Conservation (phyloP, 1,284 basidiomycete species). For the Chiua sp. region DNA sequence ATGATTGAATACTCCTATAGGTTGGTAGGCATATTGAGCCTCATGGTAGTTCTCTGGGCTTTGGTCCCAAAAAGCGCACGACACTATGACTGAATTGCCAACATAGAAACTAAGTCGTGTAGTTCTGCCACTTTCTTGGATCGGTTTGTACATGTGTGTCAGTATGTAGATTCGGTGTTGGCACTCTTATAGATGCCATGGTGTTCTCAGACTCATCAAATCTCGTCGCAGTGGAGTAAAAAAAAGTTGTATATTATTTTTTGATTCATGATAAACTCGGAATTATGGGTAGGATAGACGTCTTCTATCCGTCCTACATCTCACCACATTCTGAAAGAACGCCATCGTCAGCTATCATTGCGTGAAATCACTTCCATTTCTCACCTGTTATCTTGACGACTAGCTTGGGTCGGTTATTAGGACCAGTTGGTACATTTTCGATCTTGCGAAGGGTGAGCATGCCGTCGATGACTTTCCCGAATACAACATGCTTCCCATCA, state of each 20-base stretch:
- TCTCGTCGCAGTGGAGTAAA: neutral
- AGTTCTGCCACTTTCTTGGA: neutral
- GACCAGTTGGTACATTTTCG: slow-evolving; percentile 91
- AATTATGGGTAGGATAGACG: neutral
- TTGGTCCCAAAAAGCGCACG: slow-evolving; percentile 38
- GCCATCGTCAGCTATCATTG: neutral
- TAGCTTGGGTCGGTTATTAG: slow-evolving; percentile 85
- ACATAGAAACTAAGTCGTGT: neutral
- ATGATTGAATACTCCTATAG: slow-evolving; percentile 28
- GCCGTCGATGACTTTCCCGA: slow-evolving; percentile 89
- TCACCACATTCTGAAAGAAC: slow-evolving; percentile 34
- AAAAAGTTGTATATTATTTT: neutral
- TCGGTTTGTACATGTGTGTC: too few relatives aligned
- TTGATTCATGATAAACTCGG: neutral
- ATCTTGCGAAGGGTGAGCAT: slow-evolving; percentile 93
- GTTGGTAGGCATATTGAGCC: slow-evolving; percentile 46
- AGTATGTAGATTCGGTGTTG: too few relatives aligned
- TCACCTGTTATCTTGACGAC: slow-evolving; percentile 84
- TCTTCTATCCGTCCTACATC: slow-evolving; percentile 25
- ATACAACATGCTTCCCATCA: slow-evolving; percentile 94
- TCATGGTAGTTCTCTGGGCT: slow-evolving; percentile 49
- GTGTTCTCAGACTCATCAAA: neutral
- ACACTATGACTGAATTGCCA: slow-evolving; percentile 8
- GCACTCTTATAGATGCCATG: too few relatives aligned
- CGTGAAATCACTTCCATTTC: slow-evolving; percentile 38